phyloP scores from a whole-genome alignment of 345 rosid genomes.

The Cardiospermum halicacabum region DNA sequence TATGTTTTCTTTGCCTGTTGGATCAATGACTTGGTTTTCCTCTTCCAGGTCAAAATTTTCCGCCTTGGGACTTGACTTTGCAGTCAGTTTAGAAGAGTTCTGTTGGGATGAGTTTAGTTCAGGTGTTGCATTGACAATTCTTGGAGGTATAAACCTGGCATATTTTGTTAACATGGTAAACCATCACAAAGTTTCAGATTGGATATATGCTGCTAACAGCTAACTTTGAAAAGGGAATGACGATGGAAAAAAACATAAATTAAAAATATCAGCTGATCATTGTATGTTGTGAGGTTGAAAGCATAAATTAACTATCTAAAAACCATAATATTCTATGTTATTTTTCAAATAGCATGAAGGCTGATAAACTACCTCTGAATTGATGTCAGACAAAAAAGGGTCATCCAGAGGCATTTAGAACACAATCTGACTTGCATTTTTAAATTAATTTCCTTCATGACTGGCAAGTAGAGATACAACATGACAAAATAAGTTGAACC shows the following conservation, averaged over 20 bases:
- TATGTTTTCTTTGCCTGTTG: constrained; percentile 29
- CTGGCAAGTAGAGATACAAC: background rate
- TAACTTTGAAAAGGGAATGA: background rate
- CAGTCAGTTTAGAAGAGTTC: constrained; percentile 22
- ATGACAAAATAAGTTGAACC: background rate
- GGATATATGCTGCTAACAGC: background rate
- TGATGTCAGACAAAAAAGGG: background rate
- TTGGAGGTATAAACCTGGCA: constrained; percentile 41
- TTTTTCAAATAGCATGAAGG: background rate
- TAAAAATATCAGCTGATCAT: background rate
- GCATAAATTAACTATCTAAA: background rate
- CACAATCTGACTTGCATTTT: background rate
- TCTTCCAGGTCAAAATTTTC: constrained; percentile 25
- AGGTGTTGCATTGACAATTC: constrained; percentile 24
- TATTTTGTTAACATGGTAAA: constrained; percentile 12
- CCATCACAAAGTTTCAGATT: constrained; percentile 9
- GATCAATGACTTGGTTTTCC: constrained; percentile 19
- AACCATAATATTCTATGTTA: background rate
- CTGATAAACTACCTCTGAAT: background rate
- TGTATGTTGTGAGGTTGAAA: background rate
- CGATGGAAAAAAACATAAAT: constrained; percentile 2
- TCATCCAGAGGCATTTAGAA: background rate
- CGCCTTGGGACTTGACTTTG: constrained; percentile 17
- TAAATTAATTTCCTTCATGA: background rate
- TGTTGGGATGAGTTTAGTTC: constrained; percentile 28